Evolutionary conservation across 176 grass and related monocot genomes (phyloP).

Genomic region (Cymbopogon citratus): DNA sequence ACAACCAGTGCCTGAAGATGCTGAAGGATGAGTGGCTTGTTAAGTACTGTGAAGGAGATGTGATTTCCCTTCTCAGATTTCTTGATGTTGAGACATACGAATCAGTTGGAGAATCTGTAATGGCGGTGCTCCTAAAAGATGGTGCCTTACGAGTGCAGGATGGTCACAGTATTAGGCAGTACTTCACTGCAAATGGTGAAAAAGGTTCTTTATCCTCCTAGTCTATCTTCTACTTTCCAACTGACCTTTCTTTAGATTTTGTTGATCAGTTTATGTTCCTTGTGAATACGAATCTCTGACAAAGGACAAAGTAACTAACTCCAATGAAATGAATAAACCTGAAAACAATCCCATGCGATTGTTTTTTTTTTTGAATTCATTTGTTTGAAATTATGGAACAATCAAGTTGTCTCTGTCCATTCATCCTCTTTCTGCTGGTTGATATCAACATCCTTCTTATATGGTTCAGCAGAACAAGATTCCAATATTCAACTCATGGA

Average conservation of each 20-base stretch:
- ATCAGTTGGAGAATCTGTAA: slow-evolving; percentile 74
- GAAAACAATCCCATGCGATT: background rate
- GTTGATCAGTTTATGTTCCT: slow-evolving; percentile 5
- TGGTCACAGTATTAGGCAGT: slow-evolving; percentile 59
- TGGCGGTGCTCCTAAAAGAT: slow-evolving; percentile 69
- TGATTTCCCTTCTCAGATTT: slow-evolving; percentile 62
- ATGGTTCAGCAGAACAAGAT: slow-evolving; percentile 44
- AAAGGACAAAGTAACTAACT: background rate
- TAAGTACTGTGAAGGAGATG: slow-evolving; percentile 61
- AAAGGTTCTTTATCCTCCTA: background rate
- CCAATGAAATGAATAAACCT: background rate
- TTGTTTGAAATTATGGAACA: background rate
- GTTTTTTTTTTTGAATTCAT: background rate
- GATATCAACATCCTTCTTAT: slow-evolving; percentile 4
- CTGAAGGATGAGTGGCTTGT: slow-evolving; percentile 94
- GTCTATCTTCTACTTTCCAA: background rate
- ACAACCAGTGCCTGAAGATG: slow-evolving; percentile 76
- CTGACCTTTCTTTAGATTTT: background rate
- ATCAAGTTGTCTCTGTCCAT: background rate
- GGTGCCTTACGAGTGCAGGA: slow-evolving; percentile 59
- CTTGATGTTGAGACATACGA: slow-evolving; percentile 97
- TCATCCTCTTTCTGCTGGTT: background rate
- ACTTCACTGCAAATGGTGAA: slow-evolving; percentile 33
- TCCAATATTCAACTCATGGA: slow-evolving; percentile 64
- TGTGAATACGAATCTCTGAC: background rate